Evolutionary conservation across 306 rosid species (phyloP).

Genomic region (Casuarina cunninghamiana): DNA sequence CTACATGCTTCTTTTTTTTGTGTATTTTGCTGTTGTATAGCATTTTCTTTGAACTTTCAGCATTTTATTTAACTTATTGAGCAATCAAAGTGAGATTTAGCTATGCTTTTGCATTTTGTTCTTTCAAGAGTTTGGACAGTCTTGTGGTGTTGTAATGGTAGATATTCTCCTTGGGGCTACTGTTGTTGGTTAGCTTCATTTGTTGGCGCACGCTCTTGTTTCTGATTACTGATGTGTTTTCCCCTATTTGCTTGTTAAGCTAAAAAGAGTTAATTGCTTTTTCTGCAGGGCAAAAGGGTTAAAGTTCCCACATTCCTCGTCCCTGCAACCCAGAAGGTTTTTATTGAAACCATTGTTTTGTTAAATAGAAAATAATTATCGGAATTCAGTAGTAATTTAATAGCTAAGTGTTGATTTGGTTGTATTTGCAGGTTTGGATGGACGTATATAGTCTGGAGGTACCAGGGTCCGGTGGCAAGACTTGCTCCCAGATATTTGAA

Average conservation of each 20-base stretch:
- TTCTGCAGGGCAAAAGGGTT: constrained; percentile 82
- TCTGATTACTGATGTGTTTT: neutral
- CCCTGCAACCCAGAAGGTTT: constrained; percentile 96
- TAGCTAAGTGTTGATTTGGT: constrained; percentile 3
- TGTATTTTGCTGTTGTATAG: neutral
- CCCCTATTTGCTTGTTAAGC: neutral
- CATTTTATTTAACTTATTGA: neutral
- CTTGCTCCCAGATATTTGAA: constrained; percentile 97
- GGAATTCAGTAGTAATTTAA: constrained; percentile 10
- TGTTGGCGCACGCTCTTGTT: neutral
- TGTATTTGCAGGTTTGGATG: constrained; percentile 81
- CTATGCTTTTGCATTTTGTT: neutral
- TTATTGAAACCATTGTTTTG: constrained; percentile 14
- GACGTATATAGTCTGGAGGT: constrained; percentile 76
- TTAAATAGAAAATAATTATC: neutral
- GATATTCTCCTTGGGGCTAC: constrained; percentile 6
- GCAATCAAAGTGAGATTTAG: neutral
- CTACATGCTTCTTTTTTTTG: neutral
- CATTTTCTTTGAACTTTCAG: neutral
- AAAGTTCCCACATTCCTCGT: constrained; percentile 98
- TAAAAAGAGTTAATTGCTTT: constrained; percentile 16
- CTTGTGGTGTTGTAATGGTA: neutral
- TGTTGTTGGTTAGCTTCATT: constrained; percentile 3
- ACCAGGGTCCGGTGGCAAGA: constrained; percentile 94
- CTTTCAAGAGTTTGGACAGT: neutral